Evolutionary conservation across 371 early-diverging fungal genomes (phyloP).

Genomic region (Mucor saturninus): DNA sequence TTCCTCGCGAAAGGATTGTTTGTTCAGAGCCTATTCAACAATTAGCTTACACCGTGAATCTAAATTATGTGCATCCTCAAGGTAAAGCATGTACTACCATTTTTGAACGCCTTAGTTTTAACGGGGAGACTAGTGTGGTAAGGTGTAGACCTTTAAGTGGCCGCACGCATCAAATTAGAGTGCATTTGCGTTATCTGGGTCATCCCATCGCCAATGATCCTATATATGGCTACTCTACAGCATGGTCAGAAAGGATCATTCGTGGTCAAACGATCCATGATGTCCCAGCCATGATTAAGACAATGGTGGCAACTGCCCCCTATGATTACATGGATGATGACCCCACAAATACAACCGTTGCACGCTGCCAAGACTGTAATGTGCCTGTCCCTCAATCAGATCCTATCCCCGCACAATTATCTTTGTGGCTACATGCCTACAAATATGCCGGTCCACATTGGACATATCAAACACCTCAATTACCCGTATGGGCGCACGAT

Average conservation of each 20-base stretch:
- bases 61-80: slow-evolving; percentile 78
- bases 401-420: slow-evolving; percentile 68
- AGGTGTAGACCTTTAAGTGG: slow-evolving; percentile 89
- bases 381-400: slow-evolving; percentile 56
- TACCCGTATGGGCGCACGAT: slow-evolving; percentile 81
- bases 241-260: slow-evolving; percentile 64
- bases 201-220: slow-evolving; percentile 98
- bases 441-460: slow-evolving; percentile 72
- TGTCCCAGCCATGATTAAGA: slow-evolving; percentile 3
- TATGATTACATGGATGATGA: slow-evolving; percentile 38
- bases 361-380: slow-evolving; percentile 57
- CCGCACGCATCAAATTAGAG: slow-evolving; percentile 99
- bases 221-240: slow-evolving; percentile 73
- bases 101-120: slow-evolving; percentile 69
- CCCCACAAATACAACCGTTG: slow-evolving; percentile 8
- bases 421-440: slow-evolving; percentile 88
- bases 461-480: slow-evolving; percentile 69
- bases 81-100: slow-evolving; percentile 74
- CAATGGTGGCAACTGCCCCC: slow-evolving; percentile 52
- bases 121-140: slow-evolving; percentile 72
- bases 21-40: slow-evolving; percentile 81
- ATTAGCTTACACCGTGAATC: slow-evolving; percentile 58
- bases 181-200: slow-evolving; percentile 96
- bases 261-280: background rate
- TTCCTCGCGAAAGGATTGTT: slow-evolving; percentile 73